Percentiles rank a stretch among this genome's conserved stretches.
These are phyloP conservation scores for Eustoma russellianum DNA, from an alignment of 257 asterid genomes.

Conservation along the genomic window DNA sequence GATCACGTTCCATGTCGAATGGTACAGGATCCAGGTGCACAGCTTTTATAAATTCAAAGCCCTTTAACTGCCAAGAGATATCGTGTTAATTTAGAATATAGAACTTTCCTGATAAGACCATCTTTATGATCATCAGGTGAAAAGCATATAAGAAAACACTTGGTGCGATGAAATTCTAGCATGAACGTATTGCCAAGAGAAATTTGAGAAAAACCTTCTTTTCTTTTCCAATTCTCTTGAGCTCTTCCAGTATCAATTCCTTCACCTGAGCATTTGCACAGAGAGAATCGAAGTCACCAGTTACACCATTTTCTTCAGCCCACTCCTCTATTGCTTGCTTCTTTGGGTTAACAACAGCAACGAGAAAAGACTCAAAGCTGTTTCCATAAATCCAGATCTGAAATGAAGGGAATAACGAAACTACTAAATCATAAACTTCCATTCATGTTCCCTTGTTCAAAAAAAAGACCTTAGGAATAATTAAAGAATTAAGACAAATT, in stretches of 20 bases:
- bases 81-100: neutral
- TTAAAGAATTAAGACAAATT: neutral
- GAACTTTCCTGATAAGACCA: too few relatives aligned
- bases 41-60: constrained; percentile 68
- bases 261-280: constrained; percentile 56
- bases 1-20: constrained; percentile 88
- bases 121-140: too few relatives aligned
- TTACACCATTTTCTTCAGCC: constrained; percentile 54
- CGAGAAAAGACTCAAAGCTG: constrained; percentile 84
- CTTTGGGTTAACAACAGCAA: constrained; percentile 67
- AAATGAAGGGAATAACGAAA: constrained; percentile 3
- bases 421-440: neutral
- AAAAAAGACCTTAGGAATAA: neutral
- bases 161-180: too few relatives aligned
- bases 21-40: constrained; percentile 88
- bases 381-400: constrained; percentile 94
- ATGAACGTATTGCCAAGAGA: neutral
- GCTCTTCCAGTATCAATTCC: constrained; percentile 55
- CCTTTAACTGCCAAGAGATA: constrained; percentile 54
- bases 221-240: constrained; percentile 54
- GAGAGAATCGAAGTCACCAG: constrained; percentile 54
- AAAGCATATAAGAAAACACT: too few relatives aligned
- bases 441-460: neutral
- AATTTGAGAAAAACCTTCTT: constrained; percentile 47
- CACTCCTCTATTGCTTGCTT: constrained; percentile 54